Evolutionary conservation across 2,329 filamentous ascomycete genomes (phyloP), one percentile per base, ranked within the genome.

Genomic region (Penicillium sp.): DNA sequence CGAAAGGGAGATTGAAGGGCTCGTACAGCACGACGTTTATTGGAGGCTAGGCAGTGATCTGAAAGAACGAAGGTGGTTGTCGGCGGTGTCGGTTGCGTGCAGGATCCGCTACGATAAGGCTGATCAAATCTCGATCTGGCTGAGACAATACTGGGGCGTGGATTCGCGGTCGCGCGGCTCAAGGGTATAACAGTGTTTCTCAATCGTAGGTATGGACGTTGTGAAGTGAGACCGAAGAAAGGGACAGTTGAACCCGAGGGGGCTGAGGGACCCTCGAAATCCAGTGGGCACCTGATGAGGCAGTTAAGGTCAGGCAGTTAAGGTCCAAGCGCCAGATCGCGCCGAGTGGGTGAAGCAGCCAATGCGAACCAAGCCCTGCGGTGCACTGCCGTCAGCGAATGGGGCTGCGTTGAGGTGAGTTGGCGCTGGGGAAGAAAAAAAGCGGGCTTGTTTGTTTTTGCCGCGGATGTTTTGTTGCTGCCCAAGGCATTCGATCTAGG

Each of bases 371-470:
- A 27, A 56, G 21, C 26, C 46, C 26, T 21, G 26, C 29, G 31
- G 43, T 27, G 41, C 45, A 39, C 21, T 50, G 52, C 19, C 14
- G 52, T 41, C 44, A 48, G 44, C 49, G 27, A 50, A 44, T 52
- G 37, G 49, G 37, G 16, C 27, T 35, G 27, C 27, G 19, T 39
- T 47, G 52, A 53, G 31, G 31, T 62, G 56, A 46, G 59, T 61
- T 63, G 59, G 51, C 54, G 48, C 11, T 27, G 43, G 44, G 48
- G 45, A 48, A 45, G 50, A 46, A 48, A 46, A 55, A 58, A 60
- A 56, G 53, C 49, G 52, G 58, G 52, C 52, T 48, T 65, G 63
- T 67, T 68, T 66, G 64, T 66, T 67, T 67, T 64, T 61, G 56
- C 39, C 53, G 55, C 47, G 55, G 29, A 49, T 48, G 29, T 41